Conservation (phyloP, 805 yeast genomes). For the Ogataea minuta region DNA sequence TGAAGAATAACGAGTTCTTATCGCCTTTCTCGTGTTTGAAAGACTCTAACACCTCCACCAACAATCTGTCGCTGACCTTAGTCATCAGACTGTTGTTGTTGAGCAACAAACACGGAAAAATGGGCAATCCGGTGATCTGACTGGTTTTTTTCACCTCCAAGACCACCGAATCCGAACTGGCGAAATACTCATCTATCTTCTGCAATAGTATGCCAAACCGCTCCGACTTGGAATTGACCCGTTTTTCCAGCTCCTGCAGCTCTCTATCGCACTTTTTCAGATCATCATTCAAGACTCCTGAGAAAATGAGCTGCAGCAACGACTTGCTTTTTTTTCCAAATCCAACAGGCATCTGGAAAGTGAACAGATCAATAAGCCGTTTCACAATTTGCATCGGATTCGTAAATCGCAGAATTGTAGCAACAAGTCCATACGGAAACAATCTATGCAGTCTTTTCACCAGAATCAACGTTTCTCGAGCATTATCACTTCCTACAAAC, state of each 20-base stretch:
- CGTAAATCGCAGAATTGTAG: constrained; percentile 74
- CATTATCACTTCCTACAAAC: constrained; percentile 77
- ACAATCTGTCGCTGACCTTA: constrained; percentile 13
- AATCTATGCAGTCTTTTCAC: constrained; percentile 67
- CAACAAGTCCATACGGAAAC: constrained; percentile 78
- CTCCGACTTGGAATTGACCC: constrained; percentile 27
- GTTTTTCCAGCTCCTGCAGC: constrained; percentile 44
- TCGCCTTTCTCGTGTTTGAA: constrained; percentile 13
- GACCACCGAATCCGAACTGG: constrained; percentile 26
- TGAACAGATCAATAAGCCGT: constrained; percentile 72
- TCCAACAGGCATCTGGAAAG: constrained; percentile 72
- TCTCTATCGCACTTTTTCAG: constrained; percentile 59
- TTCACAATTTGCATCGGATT: constrained; percentile 86
- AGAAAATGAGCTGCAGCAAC: constrained; percentile 69
- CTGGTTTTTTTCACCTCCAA: constrained; percentile 32
- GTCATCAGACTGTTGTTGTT: constrained; percentile 24
- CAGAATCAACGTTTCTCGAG: constrained; percentile 72
- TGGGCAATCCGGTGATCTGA: constrained; percentile 25
- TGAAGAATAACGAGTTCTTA: constrained; percentile 45
- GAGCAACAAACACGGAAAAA: constrained; percentile 26
- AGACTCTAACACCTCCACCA: constrained; percentile 21
- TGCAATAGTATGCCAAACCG: constrained; percentile 17
- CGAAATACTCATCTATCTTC: constrained; percentile 33
- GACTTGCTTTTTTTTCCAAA: constrained; percentile 44
- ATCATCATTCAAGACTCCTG: constrained; percentile 73